Evolutionary conservation across 805 yeast species (phyloP).

Genomic region (Candida silvicultrix): DNA sequence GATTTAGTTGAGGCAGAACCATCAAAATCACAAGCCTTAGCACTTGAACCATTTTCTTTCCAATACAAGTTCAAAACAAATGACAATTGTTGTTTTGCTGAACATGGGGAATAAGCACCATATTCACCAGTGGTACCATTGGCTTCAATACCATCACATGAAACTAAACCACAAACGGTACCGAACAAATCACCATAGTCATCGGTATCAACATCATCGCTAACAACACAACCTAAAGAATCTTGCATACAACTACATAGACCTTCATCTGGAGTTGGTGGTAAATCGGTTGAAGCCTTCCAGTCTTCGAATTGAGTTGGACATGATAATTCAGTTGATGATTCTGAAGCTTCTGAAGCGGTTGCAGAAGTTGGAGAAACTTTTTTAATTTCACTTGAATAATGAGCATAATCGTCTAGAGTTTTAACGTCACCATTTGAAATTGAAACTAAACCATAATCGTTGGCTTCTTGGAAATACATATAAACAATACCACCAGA

Average conservation of each 20-base stretch:
- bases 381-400: conserved; percentile 48
- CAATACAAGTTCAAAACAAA: conserved; percentile 64
- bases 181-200: conserved; percentile 58
- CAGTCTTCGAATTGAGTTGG: conserved; percentile 53
- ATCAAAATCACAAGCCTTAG: conserved; percentile 68
- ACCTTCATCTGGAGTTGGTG: conserved; percentile 69
- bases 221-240: conserved; percentile 55
- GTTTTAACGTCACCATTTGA: conserved; percentile 44
- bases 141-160: conserved; percentile 54
- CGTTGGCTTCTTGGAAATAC: conserved; percentile 73
- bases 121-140: conserved; percentile 63
- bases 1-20: conserved; percentile 56
- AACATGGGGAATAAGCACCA: conserved; percentile 72
- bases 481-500: conserved; percentile 87
- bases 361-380: conserved; percentile 48
- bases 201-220: conserved; percentile 41
- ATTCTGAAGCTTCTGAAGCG: conserved; percentile 31
- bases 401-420: conserved; percentile 56
- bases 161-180: conserved; percentile 47
- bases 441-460: conserved; percentile 67
- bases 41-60: conserved; percentile 36
- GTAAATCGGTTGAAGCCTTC: conserved; percentile 62
- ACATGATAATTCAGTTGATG: conserved; percentile 47
- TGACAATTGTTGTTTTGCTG: conserved; percentile 56
- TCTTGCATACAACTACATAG: conserved; percentile 58